phyloP scores from a whole-genome alignment of 148 eudicot species.

The Chenopodium formosanum region DNA sequence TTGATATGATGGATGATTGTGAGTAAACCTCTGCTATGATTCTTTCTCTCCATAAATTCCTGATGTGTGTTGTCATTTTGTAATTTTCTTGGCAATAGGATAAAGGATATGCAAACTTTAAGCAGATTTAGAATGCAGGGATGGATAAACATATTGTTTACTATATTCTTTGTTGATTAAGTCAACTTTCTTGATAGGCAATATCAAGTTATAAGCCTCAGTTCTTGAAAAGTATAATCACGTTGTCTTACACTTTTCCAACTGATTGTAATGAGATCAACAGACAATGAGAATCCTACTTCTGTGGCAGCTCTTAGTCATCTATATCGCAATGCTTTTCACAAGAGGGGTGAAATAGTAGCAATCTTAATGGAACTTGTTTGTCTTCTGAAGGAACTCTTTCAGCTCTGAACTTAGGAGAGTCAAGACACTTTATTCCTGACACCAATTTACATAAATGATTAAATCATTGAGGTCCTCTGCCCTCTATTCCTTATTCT shows the following conservation, averaged over 20 bases:
- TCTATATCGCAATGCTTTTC: not conserved
- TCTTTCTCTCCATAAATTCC: constrained; percentile 7
- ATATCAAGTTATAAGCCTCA: not conserved
- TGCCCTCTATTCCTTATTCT: not conserved
- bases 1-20: constrained; percentile 91
- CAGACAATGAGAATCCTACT: not conserved
- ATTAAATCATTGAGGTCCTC: no score
- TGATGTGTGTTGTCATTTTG: not conserved
- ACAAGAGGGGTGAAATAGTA: not conserved
- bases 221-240: not conserved
- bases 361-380: not conserved
- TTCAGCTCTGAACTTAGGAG: not conserved
- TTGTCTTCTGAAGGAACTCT: not conserved
- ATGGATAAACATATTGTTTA: not conserved
- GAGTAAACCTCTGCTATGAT: constrained; percentile 30
- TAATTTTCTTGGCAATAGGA: not conserved
- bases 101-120: constrained; percentile 10
- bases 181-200: not conserved
- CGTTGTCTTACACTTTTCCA: not conserved
- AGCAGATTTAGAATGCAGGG: not conserved
- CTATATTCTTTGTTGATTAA: not conserved
- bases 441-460: no score
- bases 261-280: not conserved
- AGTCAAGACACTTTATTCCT: not conserved
- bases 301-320: not conserved